phyloP scores from a whole-genome alignment of 164 flowering plant genomes.

The Berberis thunbergii region DNA sequence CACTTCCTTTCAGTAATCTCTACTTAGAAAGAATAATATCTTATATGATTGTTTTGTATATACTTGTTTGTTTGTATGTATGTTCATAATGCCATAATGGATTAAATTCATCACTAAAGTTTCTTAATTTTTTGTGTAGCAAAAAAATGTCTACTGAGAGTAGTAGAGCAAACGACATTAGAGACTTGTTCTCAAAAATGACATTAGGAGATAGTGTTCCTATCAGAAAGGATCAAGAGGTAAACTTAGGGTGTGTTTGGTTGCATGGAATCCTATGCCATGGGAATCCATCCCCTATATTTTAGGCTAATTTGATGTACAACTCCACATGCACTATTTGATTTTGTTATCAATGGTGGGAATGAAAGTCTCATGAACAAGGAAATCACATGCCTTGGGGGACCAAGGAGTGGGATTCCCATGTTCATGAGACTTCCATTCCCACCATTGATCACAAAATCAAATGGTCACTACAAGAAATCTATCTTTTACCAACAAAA shows the following conservation, averaged over 20 bases:
- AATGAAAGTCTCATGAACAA: too few relatives aligned
- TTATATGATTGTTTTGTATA: background rate
- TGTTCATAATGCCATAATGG: too few relatives aligned
- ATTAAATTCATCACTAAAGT: background rate
- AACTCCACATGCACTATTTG: too few relatives aligned
- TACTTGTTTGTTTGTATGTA: background rate
- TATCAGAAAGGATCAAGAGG: constrained; percentile 24
- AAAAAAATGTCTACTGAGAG: constrained; percentile 15
- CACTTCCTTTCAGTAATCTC: background rate
- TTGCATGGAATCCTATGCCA: too few relatives aligned
- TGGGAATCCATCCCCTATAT: constrained; percentile 22
- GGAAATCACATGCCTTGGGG: too few relatives aligned
- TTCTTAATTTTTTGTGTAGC: constrained; percentile 21
- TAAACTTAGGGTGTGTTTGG: too few relatives aligned
- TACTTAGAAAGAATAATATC: background rate
- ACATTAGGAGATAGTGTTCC: constrained; percentile 16
- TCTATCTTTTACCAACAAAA: too few relatives aligned
- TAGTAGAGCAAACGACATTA: constrained; percentile 33
- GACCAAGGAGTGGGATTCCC: too few relatives aligned
- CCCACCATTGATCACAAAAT: too few relatives aligned
- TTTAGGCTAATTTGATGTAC: background rate
- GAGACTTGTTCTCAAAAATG: constrained; percentile 34
- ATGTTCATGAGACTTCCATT: too few relatives aligned
- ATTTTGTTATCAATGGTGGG: too few relatives aligned
- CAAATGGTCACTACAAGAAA: too few relatives aligned